Percentiles rank a stretch among this genome's conserved stretches.
These are phyloP conservation scores for Neoarthrinium moseri DNA, from an alignment of 2,329 filamentous ascomycete genomes.

Conservation along the genomic window DNA sequence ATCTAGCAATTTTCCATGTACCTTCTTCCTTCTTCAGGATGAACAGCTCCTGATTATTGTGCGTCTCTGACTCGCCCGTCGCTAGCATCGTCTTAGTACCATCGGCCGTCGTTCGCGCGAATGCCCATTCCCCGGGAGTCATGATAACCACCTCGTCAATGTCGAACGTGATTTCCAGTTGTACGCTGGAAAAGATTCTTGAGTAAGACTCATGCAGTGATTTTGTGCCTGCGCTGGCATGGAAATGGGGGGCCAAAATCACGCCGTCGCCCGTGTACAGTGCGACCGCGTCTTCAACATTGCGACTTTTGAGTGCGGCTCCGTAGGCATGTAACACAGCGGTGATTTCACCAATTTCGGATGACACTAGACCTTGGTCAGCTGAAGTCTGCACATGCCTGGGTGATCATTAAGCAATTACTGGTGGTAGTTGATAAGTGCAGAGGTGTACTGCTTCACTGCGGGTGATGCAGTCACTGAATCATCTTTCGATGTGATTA, in stretches of 20 bases:
- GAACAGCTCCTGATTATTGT: constrained; percentile 7
- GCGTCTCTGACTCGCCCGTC: not conserved
- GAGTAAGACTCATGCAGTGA: not conserved
- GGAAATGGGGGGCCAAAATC: constrained; percentile 2
- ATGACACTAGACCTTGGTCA: not conserved
- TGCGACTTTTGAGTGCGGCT: not conserved
- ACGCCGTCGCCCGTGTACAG: constrained; percentile 5
- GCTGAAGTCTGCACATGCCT: not conserved
- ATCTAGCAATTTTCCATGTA: constrained; percentile 6
- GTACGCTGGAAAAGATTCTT: not conserved
- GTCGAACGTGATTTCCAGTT: not conserved
- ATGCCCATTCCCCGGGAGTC: not conserved
- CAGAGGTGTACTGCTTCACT: too few species aligned
- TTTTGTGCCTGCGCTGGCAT: not conserved
- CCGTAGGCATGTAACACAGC: constrained; percentile 4
- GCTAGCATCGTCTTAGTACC: constrained; percentile 1
- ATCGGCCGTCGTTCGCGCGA: constrained; percentile 3
- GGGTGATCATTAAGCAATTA: too few species aligned
- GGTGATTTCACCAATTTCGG: not conserved
- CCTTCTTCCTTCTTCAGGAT: constrained; percentile 1
- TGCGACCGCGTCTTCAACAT: not conserved
- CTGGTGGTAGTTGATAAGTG: too few species aligned
- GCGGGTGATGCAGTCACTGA: too few species aligned
- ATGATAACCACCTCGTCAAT: constrained; percentile 2
- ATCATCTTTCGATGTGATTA: too few species aligned